Base-by-base conservation (phyloP, 1,284 basidiomycete genomes). In the Athelia sp. region DNA sequence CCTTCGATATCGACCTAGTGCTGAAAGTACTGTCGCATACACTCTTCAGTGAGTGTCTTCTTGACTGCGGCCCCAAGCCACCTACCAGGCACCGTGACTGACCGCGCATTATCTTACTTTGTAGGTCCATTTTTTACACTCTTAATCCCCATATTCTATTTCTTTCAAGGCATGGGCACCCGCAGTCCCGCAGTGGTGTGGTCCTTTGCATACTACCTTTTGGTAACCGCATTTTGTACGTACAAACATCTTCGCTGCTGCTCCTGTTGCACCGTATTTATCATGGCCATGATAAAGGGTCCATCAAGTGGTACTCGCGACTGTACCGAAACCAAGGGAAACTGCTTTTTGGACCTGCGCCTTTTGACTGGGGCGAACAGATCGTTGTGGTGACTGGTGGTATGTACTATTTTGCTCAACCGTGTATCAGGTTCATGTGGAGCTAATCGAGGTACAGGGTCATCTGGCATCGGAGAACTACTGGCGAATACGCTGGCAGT, bases 321-420 rank as follows among this genome's bases (percentile, higher is more conserved):
- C 57, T 89, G 47, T 89, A 89, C 61, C 75, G 87, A 50, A 92
- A 90, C 61, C 84, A 86, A 61, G 78, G 78, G 18, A 83, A 72
- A 55, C 61, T 84, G 44, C 60, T 90, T 18, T 82, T 79, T 53
- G 73, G 76, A 3, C 82, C 84, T 1, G 62, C 68, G 13, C 75
- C 70, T 36, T 65, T 92, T 32, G 81, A 90, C 58, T 95, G 92
- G 92, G 79, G 78, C 31, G 82, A 91, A 43, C 89, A 97, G 66
- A 81, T 94, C 52, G 84, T 96, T 2, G 72, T 97, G 22, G 75
- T 98, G 49, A 97, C 94, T 10, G 94, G 94, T 53, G 93, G 93
- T 90, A 51, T 47, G 78, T 22, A n/a, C 36, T 43, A 13, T 17
- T n/a, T 35, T 42, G 47, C 26, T 43, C 18, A 26, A 24, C 47